Conservation (phyloP, 495 filamentous ascomycete species). For the Geopyxis carbonaria region DNA sequence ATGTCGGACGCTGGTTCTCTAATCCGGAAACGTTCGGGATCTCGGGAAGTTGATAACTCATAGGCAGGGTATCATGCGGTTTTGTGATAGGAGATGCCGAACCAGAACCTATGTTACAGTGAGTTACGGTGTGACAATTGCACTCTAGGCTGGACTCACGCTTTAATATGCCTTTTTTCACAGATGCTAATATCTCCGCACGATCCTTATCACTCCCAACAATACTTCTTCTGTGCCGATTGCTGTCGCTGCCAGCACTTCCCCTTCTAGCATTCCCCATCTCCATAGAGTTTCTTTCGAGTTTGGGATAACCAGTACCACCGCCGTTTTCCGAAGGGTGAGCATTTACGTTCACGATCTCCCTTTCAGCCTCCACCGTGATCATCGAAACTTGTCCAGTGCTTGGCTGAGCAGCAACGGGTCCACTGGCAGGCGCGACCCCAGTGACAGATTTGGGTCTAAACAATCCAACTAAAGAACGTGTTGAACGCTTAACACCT, state of each 20-base stretch:
- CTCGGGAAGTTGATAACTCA: conserved; percentile 18
- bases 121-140: conserved; percentile 9
- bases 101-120: conserved; percentile 38
- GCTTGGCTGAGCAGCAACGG: conserved; percentile 43
- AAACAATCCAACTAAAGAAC: conserved; percentile 88
- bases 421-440: conserved; percentile 47
- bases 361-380: conserved; percentile 82
- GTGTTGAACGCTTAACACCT: conserved; percentile 80
- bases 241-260: conserved; percentile 40
- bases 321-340: conserved; percentile 56
- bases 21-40: conserved; percentile 8
- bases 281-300: conserved; percentile 69
- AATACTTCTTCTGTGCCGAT: conserved; percentile 55
- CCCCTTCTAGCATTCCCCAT: conserved; percentile 32
- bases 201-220: conserved; percentile 80
- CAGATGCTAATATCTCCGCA: conserved; percentile 72
- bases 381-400: conserved; percentile 79
- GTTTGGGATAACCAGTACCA: conserved; percentile 69
- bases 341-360: conserved; percentile 62
- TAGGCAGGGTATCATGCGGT: conserved; percentile 31
- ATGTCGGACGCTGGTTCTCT: conserved; percentile 17
- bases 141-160: conserved; percentile 39
- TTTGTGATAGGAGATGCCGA: conserved; percentile 48
- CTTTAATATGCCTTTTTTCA: conserved; percentile 90
- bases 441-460: conserved; percentile 83